A percentile compares a stretch with the other conserved stretches of the same genome.
phyloP scores from a whole-genome alignment of 768 basidiomycete genomes.

The Lentinula sp. region DNA sequence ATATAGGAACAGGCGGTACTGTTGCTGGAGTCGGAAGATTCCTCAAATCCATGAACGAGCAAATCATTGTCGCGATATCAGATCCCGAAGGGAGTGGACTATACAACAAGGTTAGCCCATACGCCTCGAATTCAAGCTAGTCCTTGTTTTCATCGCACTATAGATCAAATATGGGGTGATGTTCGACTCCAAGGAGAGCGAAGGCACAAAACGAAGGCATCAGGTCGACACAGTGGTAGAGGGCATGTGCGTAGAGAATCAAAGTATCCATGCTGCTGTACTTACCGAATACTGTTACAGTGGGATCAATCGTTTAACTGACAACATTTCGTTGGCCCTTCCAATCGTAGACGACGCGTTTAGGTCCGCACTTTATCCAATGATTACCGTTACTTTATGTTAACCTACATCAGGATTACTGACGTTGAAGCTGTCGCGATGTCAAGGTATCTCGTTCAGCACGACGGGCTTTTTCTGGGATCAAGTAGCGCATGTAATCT shows the following conservation, averaged over 20 bases:
- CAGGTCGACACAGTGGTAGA: conserved; percentile 97
- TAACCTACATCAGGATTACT: conserved; percentile 52
- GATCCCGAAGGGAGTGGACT: conserved; percentile 95
- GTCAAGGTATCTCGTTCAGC: conserved; percentile 86
- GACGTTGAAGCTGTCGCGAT: conserved; percentile 94
- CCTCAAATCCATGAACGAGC: conserved; percentile 68
- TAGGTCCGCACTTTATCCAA: conserved; percentile 39
- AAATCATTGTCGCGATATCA: conserved; percentile 65
- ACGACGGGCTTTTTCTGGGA: conserved; percentile 92
- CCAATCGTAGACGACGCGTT: conserved; percentile 87
- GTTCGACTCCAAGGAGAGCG: conserved; percentile 89
- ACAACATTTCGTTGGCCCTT: conserved; percentile 82
- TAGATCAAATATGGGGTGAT: conserved; percentile 90
- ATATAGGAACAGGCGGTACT: conserved; percentile 88
- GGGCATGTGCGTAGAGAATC: conserved; percentile 54
- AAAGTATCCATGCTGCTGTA: conserved; percentile 9
- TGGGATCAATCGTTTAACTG: conserved; percentile 89
- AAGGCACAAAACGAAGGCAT: conserved; percentile 88
- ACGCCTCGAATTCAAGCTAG: neutral
- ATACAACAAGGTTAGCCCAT: conserved; percentile 71
- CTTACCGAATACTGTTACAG: conserved; percentile 28
- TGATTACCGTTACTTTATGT: neutral
- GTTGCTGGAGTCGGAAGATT: conserved; percentile 80
- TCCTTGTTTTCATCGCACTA: neutral
- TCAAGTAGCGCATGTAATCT: conserved; percentile 96